Percentiles rank a stretch among this genome's conserved stretches.
Evolutionary conservation across 164 flowering plant species (phyloP).

Genomic region (Annona squamosa): DNA sequence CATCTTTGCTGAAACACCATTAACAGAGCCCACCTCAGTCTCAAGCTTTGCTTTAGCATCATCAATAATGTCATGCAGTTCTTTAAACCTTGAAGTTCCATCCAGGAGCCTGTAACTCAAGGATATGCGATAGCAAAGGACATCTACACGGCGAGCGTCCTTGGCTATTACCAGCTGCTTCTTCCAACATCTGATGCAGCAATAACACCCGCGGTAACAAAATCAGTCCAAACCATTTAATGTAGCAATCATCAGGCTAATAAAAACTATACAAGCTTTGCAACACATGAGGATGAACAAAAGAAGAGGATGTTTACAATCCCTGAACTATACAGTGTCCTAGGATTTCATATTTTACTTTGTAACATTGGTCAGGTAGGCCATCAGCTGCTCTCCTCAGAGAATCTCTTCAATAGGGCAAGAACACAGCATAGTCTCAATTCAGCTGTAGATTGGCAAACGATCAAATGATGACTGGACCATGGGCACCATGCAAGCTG

Average conservation of each 20-base stretch:
- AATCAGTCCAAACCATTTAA: constrained; percentile 12
- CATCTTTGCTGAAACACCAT: constrained; percentile 76
- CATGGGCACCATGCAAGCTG: background rate
- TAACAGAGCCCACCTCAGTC: constrained; percentile 77
- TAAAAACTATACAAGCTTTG: background rate
- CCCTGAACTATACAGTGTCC: background rate
- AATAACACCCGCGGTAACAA: constrained; percentile 7
- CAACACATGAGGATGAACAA: background rate
- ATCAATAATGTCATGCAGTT: constrained; percentile 52
- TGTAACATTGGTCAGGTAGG: background rate
- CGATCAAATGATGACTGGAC: background rate
- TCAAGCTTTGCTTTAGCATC: constrained; percentile 81
- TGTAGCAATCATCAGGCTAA: background rate
- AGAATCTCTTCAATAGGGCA: background rate
- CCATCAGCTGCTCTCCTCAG: background rate
- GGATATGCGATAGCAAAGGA: constrained; percentile 77
- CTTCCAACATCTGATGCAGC: constrained; percentile 68
- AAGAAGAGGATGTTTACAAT: background rate
- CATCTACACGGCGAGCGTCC: constrained; percentile 91
- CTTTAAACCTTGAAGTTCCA: constrained; percentile 79
- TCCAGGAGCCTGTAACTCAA: constrained; percentile 80
- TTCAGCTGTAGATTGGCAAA: background rate
- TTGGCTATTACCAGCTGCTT: constrained; percentile 79
- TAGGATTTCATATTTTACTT: background rate
- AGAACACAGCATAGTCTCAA: background rate